Evolutionary conservation across 345 rosid genomes (phyloP).

Genomic region (Populus nigra): DNA sequence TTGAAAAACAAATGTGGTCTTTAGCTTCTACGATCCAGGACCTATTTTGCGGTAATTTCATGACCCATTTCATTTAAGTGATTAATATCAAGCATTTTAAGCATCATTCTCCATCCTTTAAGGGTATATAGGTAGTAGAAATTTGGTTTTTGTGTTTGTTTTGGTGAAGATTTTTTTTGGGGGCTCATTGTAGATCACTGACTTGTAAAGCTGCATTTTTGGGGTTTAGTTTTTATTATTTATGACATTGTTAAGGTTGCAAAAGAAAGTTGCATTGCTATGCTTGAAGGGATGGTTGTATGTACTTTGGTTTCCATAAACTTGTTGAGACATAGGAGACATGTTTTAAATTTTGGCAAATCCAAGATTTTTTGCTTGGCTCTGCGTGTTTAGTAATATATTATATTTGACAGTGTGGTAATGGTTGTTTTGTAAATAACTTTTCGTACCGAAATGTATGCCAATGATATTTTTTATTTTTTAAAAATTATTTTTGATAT

Average conservation of each 20-base stretch:
- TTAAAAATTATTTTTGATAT: too few relatives aligned
- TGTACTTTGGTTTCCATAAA: background rate
- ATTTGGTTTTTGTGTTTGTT: slow-evolving; percentile 7
- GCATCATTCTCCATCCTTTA: background rate
- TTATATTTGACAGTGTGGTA: too few relatives aligned
- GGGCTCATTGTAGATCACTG: background rate
- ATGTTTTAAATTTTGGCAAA: background rate
- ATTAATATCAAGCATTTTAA: slow-evolving; percentile 3
- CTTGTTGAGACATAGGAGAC: background rate
- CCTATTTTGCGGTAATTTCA: slow-evolving; percentile 22
- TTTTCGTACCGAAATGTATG: too few relatives aligned
- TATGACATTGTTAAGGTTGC: slow-evolving; percentile 3
- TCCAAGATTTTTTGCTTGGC: background rate
- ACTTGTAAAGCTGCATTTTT: slow-evolving; percentile 1
- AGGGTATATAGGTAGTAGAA: background rate
- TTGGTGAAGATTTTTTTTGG: background rate
- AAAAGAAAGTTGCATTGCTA: background rate
- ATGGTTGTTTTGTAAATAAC: too few relatives aligned
- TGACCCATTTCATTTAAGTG: slow-evolving; percentile 12
- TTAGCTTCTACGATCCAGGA: slow-evolving; percentile 18
- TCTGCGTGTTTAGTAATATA: background rate
- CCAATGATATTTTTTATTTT: too few relatives aligned
- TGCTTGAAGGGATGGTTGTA: background rate
- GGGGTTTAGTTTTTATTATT: background rate
- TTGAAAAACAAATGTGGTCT: background rate